Conservation (phyloP, 139 green algal species). For the Limnomonas spitsbergensis region DNA sequence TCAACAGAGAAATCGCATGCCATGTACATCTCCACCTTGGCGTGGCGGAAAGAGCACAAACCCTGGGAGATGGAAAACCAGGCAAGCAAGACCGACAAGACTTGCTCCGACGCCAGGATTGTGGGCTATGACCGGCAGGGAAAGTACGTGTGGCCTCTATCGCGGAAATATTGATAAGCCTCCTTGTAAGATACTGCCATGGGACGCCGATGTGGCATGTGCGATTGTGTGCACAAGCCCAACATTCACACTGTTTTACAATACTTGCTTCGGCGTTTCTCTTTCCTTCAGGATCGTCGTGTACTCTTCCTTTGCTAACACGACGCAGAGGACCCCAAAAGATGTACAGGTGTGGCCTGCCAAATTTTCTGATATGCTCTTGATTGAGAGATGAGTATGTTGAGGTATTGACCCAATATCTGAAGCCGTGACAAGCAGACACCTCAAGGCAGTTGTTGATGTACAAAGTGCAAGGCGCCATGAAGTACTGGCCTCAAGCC, state of each 20-base stretch:
- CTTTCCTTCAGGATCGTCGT: slow-evolving; percentile 14
- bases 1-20: slow-evolving; percentile 2
- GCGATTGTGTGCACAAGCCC: background rate
- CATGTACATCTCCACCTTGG: slow-evolving; percentile 15
- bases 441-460: background rate
- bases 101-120: slow-evolving; percentile 20
- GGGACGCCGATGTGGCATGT: too few relatives aligned
- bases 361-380: too few relatives aligned
- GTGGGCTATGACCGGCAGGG: slow-evolving; percentile 25
- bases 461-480: background rate
- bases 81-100: slow-evolving; percentile 20
- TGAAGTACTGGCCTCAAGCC: background rate
- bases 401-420: background rate
- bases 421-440: background rate
- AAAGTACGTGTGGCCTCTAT: too few relatives aligned
- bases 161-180: too few relatives aligned
- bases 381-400: too few relatives aligned
- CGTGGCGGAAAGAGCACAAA: background rate
- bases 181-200: too few relatives aligned
- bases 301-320: slow-evolving; percentile 23
- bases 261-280: background rate
- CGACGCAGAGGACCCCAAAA: slow-evolving; percentile 13
- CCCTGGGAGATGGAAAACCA: slow-evolving; percentile 20
- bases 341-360: slow-evolving; percentile 7
- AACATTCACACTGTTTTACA: background rate